Conservation (phyloP, 2,329 filamentous ascomycete genomes). For the Sordariomycetes sp. region DNA sequence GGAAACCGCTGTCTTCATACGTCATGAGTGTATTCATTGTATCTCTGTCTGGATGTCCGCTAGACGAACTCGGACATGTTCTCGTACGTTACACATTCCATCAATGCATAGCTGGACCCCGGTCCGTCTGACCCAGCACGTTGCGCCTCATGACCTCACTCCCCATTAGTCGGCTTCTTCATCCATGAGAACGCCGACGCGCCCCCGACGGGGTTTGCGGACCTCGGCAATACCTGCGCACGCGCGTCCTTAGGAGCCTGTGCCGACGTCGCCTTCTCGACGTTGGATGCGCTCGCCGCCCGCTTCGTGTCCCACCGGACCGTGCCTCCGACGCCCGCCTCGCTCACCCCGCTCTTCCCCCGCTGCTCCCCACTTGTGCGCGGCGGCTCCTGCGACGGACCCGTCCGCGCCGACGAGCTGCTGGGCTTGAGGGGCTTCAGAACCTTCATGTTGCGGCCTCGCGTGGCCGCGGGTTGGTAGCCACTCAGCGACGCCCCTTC, state of each 20-base stretch:
- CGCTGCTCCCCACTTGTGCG: neutral
- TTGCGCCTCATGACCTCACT: neutral
- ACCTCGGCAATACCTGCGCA: constrained; percentile 35
- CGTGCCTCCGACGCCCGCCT: constrained; percentile 16
- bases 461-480: constrained; percentile 57
- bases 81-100: neutral
- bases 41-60: neutral
- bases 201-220: constrained; percentile 78
- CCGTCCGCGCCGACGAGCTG: constrained; percentile 38
- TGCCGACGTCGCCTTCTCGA: constrained; percentile 14
- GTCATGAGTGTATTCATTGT: neutral
- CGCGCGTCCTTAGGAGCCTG: constrained; percentile 13
- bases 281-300: constrained; percentile 28
- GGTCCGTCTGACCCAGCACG: neutral
- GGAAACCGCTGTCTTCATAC: neutral
- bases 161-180: constrained; percentile 24
- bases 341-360: constrained; percentile 13
- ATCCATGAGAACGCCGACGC: constrained; percentile 93
- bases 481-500: constrained; percentile 47
- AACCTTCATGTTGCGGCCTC: constrained; percentile 75
- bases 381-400: constrained; percentile 38
- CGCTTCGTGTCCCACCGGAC: constrained; percentile 45
- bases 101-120: neutral
- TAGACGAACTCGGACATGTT: neutral
- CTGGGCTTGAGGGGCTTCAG: constrained; percentile 64